Evolutionary conservation across 2,329 filamentous ascomycete genomes (phyloP), one percentile per base, ranked within the genome.

Genomic region (Alternaria tenuissima): DNA sequence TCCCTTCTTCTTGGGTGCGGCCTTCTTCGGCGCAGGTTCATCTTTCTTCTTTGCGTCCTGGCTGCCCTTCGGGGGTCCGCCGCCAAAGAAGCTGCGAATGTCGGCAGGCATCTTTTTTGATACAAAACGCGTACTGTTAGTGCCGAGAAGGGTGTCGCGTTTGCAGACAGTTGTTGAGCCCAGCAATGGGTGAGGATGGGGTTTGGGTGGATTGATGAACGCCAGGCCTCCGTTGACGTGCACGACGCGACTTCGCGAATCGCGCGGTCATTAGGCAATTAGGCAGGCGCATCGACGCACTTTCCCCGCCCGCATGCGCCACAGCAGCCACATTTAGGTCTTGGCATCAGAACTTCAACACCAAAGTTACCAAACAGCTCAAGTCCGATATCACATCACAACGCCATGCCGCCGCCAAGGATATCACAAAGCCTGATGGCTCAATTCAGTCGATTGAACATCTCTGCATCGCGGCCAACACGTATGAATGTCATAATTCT

Each of bases 61-160:
- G 66, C 66, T 74, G 81, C 85, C 81, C 69, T 85, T 83, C 78
- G 93, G 93, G 62, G 57, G 57, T 16, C 93, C 94, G 65, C 91
- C 88, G 56, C 90, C 89, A 82, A 98, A 97, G 81, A 97, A 98
- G 70, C 85, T 93, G 74, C 94, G 87, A 73, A 97, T 98, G 80
- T 98, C 94, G 64, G 85, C 76, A 55, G 93, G 88, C 93, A 97
- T 96, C 96, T 96, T n/a, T 36, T 18, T 30, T 16, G 2, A 44
- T 52, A 44, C 24, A 49, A 57, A 39, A 47, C 44, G 55, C 34
- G 30, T 26, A 6, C 12, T 16, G 22, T 36, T 24, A 43, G 20
- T 24, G 18, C 14, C 9, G 16, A 14, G 44, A 26, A 30, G 20
- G 16, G 24, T 28, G 20, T 38, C 28, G 30, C 46, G 47, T 55